Percentiles rank a stretch among this genome's conserved stretches.
Evolutionary conservation across 352 stramenopile genomes (phyloP).

Genomic region (Phytopythium litorale): DNA sequence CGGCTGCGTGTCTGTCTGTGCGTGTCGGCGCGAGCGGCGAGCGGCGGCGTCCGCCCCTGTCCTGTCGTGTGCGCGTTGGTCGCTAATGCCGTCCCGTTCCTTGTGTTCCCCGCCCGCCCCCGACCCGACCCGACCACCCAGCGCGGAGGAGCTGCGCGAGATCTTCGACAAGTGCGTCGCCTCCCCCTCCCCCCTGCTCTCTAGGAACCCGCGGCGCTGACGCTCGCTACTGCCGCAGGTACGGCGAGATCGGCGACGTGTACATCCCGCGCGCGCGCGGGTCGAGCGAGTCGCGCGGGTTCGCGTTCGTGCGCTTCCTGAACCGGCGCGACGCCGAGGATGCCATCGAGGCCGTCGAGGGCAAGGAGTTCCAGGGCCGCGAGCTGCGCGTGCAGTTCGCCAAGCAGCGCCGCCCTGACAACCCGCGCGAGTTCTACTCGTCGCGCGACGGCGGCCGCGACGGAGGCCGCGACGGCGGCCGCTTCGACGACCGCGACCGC

Average conservation of each 20-base stretch:
- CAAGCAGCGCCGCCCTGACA: constrained; percentile 72
- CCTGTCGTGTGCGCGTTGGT: constrained; percentile 1
- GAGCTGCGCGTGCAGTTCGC: constrained; percentile 74
- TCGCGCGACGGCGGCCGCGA: constrained; percentile 19
- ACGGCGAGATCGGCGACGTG: constrained; percentile 75
- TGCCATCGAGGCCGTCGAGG: constrained; percentile 75
- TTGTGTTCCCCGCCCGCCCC: neutral
- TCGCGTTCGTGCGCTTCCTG: constrained; percentile 88
- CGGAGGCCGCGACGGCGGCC: constrained; percentile 16
- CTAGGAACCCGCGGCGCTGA: neutral
- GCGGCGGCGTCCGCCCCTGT: constrained; percentile 9
- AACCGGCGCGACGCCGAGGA: constrained; percentile 88
- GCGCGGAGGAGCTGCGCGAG: constrained; percentile 52
- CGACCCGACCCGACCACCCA: constrained; percentile 1
- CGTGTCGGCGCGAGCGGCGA: constrained; percentile 9
- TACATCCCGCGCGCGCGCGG: constrained; percentile 76
- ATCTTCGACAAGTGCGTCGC: constrained; percentile 61
- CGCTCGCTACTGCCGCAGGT: constrained; percentile 12
- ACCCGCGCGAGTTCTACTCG: constrained; percentile 75
- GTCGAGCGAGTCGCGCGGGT: constrained; percentile 77
- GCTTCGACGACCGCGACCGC: constrained; percentile 17
- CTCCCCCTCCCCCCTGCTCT: neutral
- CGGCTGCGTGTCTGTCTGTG: too few species aligned
- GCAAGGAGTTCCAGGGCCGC: constrained; percentile 66
- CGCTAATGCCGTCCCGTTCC: constrained; percentile 4